Conservation (phyloP, 768 basidiomycete genomes). For the Suillus alpinus region DNA sequence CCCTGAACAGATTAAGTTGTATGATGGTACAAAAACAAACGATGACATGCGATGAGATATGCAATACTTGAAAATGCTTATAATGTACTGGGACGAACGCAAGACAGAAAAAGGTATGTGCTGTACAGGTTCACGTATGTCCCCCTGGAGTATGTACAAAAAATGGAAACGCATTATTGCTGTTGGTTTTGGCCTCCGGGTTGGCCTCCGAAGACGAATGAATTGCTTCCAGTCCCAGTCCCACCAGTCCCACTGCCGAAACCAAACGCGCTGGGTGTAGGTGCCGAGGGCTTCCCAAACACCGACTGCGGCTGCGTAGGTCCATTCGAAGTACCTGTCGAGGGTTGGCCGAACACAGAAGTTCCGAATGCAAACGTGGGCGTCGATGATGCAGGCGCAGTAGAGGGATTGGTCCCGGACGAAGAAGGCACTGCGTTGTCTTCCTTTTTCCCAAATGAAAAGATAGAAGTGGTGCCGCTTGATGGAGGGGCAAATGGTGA, state of each 20-base stretch:
- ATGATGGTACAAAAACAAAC: conserved; percentile 1
- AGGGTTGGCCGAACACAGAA: background rate
- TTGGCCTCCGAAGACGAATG: conserved; percentile 13
- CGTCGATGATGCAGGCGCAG: conserved; percentile 2
- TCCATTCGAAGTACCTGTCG: conserved; percentile 2
- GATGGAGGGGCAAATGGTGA: conserved; percentile 15
- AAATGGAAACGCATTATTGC: conserved; percentile 17
- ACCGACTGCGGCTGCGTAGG: conserved; percentile 15
- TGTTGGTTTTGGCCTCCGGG: conserved; percentile 27
- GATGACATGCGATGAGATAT: background rate
- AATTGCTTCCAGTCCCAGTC: conserved; percentile 3
- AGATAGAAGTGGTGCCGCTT: conserved; percentile 4
- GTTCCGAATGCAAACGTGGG: conserved; percentile 5
- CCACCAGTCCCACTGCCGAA: conserved; percentile 30
- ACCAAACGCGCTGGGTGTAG: conserved; percentile 29
- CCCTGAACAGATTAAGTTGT: background rate
- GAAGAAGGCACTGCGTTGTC: background rate
- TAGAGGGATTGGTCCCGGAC: conserved; percentile 1
- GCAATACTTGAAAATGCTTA: background rate
- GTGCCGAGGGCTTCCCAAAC: conserved; percentile 26
- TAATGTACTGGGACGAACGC: background rate
- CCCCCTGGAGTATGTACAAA: background rate
- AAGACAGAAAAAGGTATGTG: background rate
- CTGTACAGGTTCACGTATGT: background rate
- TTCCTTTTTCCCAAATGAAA: conserved; percentile 4